phyloP scores from a whole-genome alignment of 176 grass and related monocot species.

The Carex littledalei region DNA sequence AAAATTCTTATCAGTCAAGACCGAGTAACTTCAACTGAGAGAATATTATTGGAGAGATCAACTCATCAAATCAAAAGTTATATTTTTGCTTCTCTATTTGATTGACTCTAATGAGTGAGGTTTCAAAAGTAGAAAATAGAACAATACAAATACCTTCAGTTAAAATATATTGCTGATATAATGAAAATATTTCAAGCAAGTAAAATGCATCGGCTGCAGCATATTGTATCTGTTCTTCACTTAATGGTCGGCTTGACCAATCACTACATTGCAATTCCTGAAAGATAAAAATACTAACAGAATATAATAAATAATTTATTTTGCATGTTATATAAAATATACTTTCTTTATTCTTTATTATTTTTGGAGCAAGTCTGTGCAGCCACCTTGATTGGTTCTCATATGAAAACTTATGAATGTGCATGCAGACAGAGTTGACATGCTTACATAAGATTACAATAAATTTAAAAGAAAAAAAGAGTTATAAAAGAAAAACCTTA shows the following conservation, averaged over 20 bases:
- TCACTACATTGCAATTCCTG: slow-evolving; percentile 99
- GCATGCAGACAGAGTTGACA: background rate
- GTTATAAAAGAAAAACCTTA: slow-evolving; percentile 45
- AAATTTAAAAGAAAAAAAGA: slow-evolving; percentile 11
- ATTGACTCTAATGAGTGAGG: background rate
- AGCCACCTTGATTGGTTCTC: background rate
- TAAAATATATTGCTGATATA: slow-evolving; percentile 47
- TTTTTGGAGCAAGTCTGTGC: background rate
- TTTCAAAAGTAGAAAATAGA: background rate
- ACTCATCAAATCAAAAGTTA: background rate
- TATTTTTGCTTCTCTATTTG: background rate
- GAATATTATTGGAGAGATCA: background rate
- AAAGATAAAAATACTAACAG: slow-evolving; percentile 9
- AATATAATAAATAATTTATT: slow-evolving; percentile 1
- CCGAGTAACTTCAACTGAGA: background rate
- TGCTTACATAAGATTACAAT: background rate
- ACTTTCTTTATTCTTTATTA: background rate
- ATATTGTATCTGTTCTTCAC: slow-evolving; percentile 82
- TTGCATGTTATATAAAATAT: background rate
- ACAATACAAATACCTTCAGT: slow-evolving; percentile 41
- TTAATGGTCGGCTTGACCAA: slow-evolving; percentile 82
- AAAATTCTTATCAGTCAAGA: background rate
- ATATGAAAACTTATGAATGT: background rate
- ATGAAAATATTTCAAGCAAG: slow-evolving; percentile 74
- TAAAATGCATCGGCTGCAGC: slow-evolving; percentile 96